Base-by-base conservation (phyloP, 805 yeast genomes). In the Teunomyces atbi region DNA sequence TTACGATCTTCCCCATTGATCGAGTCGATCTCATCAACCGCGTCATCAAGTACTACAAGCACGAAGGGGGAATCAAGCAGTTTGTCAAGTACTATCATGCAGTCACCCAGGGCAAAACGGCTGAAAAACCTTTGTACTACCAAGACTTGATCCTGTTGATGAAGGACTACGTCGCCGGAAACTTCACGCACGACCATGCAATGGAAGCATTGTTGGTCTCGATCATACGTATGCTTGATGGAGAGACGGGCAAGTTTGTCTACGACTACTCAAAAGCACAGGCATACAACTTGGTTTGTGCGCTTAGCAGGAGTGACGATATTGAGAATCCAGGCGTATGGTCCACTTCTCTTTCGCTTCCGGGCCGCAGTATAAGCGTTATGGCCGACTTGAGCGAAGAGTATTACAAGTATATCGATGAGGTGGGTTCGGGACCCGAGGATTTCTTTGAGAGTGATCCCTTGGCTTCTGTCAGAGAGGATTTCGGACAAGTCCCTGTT, bases 121-220 rank as follows among this genome's bases (percentile, higher is more conserved):
- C 23, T 38, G 23, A 16, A 32, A 41, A 42, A 23, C 63, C 67
- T 4, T 33, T 34, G 11, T 52, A 51, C 32, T 65, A 59, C 43
- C 60, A 69, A 0, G 69, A 71, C 1, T 62, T 78, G 3, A 56
- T 83, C 11, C 66, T 65, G 16, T 51, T 84, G 40, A 57, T 85
- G 45, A 77, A 74, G 48, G 78, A 79, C 35, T 84, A 79, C 58
- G 73, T 79, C 2, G 77, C 80, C 5, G 84, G 82, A 0, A 81
- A 82, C 40, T 56, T 77, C 27, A 57, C 66, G 13, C 75, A 79
- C 56, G 73, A 76, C 16, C 69, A 66, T 2, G 61, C 62, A 11
- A 61, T 76, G 5, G 81, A 77, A 44, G 74, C 88, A 0, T 60
- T 78, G 18, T 68, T 35, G 23, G 68, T 64, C 6, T 56, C 60